Conservation (phyloP, 2,329 filamentous ascomycete species). For the Calonectria pseudoreteaudii region DNA sequence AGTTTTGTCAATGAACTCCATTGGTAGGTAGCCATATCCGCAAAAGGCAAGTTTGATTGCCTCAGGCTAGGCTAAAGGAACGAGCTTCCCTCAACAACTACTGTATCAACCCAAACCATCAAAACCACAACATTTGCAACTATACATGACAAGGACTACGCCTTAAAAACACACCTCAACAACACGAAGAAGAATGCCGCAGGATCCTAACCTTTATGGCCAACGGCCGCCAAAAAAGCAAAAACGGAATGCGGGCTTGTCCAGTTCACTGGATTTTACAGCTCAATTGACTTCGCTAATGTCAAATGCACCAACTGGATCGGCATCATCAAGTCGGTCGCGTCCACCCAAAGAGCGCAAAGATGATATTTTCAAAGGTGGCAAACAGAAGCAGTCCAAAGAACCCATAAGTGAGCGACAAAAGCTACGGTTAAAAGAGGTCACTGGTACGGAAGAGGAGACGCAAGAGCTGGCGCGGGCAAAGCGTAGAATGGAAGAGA, state of each 20-base stretch:
- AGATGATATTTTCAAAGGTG: conserved; percentile 58
- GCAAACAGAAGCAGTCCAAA: conserved; percentile 42
- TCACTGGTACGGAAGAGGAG: conserved; percentile 69
- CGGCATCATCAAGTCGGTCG: conserved; percentile 53
- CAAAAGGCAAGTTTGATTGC: conserved; percentile 30
- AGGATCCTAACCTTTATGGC: conserved; percentile 82
- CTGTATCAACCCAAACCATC: background rate
- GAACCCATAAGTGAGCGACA: conserved; percentile 61
- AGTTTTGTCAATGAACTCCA: background rate
- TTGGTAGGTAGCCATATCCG: background rate
- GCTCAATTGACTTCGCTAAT: conserved; percentile 88
- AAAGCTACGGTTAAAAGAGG: conserved; percentile 64
- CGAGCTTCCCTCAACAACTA: conserved; percentile 5
- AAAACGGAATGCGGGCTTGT: conserved; percentile 77
- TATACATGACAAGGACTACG: background rate
- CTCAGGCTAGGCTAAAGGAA: conserved; percentile 35
- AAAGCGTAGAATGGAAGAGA: conserved; percentile 87
- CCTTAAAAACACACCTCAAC: background rate
- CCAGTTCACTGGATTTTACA: conserved; percentile 84
- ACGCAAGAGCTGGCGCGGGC: conserved; percentile 77
- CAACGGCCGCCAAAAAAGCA: conserved; percentile 76
- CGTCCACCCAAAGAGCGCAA: conserved; percentile 61
- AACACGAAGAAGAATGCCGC: conserved; percentile 62
- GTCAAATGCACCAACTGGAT: conserved; percentile 60
- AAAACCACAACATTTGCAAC: conserved; percentile 4